Conservation (phyloP, 2,329 filamentous ascomycete genomes). For the Xylaria sp. region DNA sequence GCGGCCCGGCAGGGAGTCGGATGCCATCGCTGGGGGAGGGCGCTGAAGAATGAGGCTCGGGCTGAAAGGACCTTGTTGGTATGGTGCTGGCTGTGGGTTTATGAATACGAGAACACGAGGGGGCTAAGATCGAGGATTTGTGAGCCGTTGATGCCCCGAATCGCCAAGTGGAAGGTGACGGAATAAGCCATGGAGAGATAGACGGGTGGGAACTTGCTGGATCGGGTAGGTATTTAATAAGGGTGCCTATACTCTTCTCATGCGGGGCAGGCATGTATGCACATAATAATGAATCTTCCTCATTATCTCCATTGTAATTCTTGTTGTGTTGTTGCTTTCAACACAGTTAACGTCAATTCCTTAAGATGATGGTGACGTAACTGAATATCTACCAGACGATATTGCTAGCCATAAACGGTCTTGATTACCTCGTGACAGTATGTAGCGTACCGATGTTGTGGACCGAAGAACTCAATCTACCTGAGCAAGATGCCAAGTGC, state of each 20-base stretch:
- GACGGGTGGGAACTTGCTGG: not conserved
- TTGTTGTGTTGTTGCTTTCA: not conserved
- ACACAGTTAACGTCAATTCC: not conserved
- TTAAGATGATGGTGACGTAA: not conserved
- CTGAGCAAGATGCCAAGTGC: slow-evolving; percentile 19
- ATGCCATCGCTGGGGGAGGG: not conserved
- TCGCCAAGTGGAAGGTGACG: not conserved
- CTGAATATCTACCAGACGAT: not conserved
- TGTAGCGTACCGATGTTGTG: not conserved
- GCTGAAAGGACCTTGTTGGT: not conserved
- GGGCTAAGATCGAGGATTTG: not conserved
- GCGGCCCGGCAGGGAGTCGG: not conserved
- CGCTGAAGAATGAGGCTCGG: not conserved
- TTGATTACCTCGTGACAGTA: not conserved
- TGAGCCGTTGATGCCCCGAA: not conserved
- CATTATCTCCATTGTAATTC: not conserved
- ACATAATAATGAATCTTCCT: not conserved
- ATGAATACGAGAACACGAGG: not conserved
- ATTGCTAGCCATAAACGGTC: not conserved
- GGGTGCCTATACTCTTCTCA: not conserved
- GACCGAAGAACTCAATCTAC: not conserved
- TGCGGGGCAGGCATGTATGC: not conserved
- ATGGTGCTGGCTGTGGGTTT: not conserved
- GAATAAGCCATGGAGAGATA: not conserved
- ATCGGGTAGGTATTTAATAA: not conserved